phyloP scores from a whole-genome alignment of 768 basidiomycete species.

The Psilocybe cubensis region DNA sequence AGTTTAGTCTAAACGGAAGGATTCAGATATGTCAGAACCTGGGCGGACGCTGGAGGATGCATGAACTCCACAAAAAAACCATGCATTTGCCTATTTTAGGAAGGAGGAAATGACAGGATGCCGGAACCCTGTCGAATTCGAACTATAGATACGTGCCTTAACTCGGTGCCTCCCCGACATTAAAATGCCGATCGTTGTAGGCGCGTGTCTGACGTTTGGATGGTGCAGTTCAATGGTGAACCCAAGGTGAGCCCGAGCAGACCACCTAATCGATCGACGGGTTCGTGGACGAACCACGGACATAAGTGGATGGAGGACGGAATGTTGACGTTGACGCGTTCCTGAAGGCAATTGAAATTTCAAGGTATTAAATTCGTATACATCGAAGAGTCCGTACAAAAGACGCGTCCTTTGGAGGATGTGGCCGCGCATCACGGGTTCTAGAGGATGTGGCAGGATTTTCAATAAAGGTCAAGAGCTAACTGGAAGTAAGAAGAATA shows the following conservation, averaged over 20 bases:
- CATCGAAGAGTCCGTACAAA: not conserved
- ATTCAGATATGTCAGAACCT: too few species aligned
- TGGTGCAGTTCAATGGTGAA: too few species aligned
- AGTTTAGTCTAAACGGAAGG: too few species aligned
- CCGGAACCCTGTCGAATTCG: not conserved
- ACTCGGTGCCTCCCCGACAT: not conserved
- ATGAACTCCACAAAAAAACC: not conserved
- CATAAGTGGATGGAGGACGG: not conserved
- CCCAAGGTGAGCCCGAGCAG: not conserved
- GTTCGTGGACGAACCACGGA: not conserved
- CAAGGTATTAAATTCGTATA: not conserved
- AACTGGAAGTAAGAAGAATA: too few species aligned
- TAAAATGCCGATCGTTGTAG: not conserved
- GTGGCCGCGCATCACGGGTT: not conserved
- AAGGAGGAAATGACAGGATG: not conserved
- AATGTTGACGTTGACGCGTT: not conserved
- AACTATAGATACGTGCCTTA: not conserved
- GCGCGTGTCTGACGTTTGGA: not conserved
- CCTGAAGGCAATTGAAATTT: not conserved
- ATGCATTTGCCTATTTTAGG: not conserved
- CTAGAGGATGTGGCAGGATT: not conserved
- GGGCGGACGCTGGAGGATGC: not conserved
- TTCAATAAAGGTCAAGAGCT: too few species aligned
- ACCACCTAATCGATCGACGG: not conserved
- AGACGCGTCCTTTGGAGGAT: not conserved